Evolutionary conservation across 495 filamentous ascomycete species (phyloP), one percentile per base, ranked within the genome.

Genomic region (Penicillium daleae): DNA sequence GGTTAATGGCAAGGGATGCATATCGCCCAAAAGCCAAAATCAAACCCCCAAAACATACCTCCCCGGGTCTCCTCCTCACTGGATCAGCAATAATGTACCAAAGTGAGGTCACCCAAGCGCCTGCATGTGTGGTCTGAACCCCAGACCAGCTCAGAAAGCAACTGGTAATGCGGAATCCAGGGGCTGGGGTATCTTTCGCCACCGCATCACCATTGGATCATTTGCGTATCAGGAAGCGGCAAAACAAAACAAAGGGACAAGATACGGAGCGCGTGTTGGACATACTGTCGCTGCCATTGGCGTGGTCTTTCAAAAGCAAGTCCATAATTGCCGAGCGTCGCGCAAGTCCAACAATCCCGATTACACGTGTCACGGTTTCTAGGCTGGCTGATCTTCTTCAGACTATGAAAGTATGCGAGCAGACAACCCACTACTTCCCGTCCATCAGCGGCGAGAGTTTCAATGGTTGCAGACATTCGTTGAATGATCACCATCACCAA

Each of bases 1-100:
- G 35, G 57, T 46, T 48, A 39, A 37, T 39, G 35, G 59, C 59
- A 61, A 61, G 51, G 59, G 59, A 61, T 61, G 37, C 59, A 61
- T 50, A 61, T 56, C 46, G 29, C n/a, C 31, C 26, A 22, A 54
- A 61, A 42, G 48, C n/a, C 57, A 60, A 60, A 52, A 52, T n/a
- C n/a, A n/a, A n/a, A n/a, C n/a, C n/a, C n/a, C n/a, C n/a, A n/a
- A n/a, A n/a, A n/a, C n/a, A n/a, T n/a, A n/a, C n/a, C n/a, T n/a
- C n/a, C n/a, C n/a, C n/a, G n/a, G n/a, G n/a, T n/a, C n/a, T n/a
- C n/a, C n/a, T n/a, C n/a, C n/a, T n/a, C n/a, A n/a, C n/a, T n/a
- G n/a, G n/a, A n/a, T n/a, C n/a, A 12, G 24, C 46, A 26, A 29
- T 49, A 29, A 29, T 13, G 10, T n/a, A 26, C 19, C 42, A 46